These are phyloP conservation scores for Ophiostoma ips DNA, from an alignment of 2,329 filamentous ascomycete species.

Conservation along the genomic window DNA sequence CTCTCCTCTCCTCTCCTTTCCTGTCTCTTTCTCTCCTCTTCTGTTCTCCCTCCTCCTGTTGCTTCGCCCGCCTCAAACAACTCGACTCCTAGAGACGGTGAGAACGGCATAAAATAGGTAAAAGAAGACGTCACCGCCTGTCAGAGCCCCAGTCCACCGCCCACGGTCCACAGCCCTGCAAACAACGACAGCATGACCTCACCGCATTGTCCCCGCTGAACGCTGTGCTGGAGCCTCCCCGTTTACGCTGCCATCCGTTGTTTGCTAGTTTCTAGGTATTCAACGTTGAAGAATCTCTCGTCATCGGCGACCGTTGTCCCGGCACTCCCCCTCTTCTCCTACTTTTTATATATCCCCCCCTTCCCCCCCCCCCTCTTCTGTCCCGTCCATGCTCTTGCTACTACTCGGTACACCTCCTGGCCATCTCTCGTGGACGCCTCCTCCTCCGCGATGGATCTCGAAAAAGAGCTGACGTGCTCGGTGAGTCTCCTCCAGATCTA, in stretches of 20 bases:
- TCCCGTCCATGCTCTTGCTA: neutral
- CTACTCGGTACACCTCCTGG: no score
- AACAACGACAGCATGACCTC: slow-evolving; percentile 1
- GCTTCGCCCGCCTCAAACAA: neutral
- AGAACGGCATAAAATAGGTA: neutral
- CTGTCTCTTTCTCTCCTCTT: neutral
- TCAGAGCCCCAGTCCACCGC: neutral
- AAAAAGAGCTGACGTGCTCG: slow-evolving; percentile 90
- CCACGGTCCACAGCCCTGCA: neutral
- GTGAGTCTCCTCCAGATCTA: slow-evolving; percentile 49
- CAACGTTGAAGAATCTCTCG: no score
- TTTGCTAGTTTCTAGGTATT: no score
- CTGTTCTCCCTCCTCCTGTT: neutral
- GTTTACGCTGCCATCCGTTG: slow-evolving; percentile 4
- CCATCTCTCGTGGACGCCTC: slow-evolving; percentile 9
- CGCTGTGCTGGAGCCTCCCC: neutral
- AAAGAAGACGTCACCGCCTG: neutral
- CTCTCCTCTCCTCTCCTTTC: neutral
- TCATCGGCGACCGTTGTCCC: no score
- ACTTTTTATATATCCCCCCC: neutral
- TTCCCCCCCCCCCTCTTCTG: neutral
- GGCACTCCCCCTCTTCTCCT: neutral
- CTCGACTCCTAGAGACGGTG: no score
- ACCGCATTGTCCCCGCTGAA: neutral
- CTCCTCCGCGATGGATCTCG: slow-evolving; percentile 48